Evolutionary conservation across 2,329 filamentous ascomycete species (phyloP).

Genomic region (Dactylellina sp.): DNA sequence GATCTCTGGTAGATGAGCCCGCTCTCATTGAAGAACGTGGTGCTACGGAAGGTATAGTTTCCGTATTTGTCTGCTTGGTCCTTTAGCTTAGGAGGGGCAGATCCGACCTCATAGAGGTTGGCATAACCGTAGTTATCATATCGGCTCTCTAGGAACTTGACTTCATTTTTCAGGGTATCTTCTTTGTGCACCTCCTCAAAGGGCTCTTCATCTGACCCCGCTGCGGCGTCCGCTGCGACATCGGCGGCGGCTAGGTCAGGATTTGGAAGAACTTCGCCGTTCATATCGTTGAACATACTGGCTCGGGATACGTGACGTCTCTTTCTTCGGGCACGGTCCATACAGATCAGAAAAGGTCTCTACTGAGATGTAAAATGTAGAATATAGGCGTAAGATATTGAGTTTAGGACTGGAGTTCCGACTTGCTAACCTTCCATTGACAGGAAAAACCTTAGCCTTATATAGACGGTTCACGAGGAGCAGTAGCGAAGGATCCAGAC

Average conservation of each 20-base stretch:
- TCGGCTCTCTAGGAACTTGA: conserved; percentile 63
- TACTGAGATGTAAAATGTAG: too few relatives aligned
- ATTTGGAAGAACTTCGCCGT: too few relatives aligned
- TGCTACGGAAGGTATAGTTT: conserved; percentile 61
- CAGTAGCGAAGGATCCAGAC: conserved; percentile 19
- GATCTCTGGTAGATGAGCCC: conserved; percentile 18
- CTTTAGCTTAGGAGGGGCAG: conserved; percentile 59
- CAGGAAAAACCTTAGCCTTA: conserved; percentile 11
- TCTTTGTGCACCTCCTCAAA: conserved; percentile 39
- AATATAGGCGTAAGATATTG: too few relatives aligned
- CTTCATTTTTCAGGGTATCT: conserved; percentile 35
- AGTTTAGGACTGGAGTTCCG: too few relatives aligned
- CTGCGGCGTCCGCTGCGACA: neutral
- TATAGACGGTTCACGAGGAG: conserved; percentile 8
- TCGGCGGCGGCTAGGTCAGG: neutral
- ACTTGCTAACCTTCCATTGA: neutral
- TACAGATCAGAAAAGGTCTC: too few relatives aligned
- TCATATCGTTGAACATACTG: too few relatives aligned
- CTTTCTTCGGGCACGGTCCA: neutral
- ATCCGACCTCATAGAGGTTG: conserved; percentile 61
- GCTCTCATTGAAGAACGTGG: conserved; percentile 31
- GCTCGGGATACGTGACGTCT: neutral
- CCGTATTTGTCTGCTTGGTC: conserved; percentile 62
- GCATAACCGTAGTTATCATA: conserved; percentile 61
- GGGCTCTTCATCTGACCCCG: conserved; percentile 10